Percentiles rank a stretch among this genome's conserved stretches.
phyloP scores from a whole-genome alignment of 2,329 filamentous ascomycete genomes.

The Immersiporthe knoxdaviesiana region DNA sequence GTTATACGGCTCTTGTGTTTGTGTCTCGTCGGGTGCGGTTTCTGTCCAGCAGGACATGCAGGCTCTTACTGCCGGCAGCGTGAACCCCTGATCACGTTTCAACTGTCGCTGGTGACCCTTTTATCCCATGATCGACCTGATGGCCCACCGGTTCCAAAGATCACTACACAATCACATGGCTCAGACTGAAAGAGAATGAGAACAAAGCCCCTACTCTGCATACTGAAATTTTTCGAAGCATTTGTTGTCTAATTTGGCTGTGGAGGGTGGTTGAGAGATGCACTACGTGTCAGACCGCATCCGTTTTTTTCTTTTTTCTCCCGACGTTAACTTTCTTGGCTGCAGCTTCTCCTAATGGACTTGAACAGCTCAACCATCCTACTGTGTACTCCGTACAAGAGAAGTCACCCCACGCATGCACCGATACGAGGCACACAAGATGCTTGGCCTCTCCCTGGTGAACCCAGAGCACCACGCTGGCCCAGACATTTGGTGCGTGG shows the following conservation, averaged over 20 bases:
- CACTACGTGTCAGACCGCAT: neutral
- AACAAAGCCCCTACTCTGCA: too few species aligned
- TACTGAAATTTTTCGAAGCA: neutral
- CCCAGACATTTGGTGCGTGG: neutral
- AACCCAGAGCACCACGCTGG: neutral
- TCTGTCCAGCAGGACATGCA: neutral
- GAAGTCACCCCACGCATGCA: neutral
- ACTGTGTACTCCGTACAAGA: neutral
- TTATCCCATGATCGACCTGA: neutral
- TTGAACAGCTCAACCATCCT: neutral
- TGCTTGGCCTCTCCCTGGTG: neutral
- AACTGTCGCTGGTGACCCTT: neutral
- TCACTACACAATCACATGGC: neutral
- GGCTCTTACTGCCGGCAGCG: neutral
- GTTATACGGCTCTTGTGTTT: neutral
- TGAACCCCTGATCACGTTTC: neutral
- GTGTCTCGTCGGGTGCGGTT: neutral
- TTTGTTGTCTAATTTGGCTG: neutral
- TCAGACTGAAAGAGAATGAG: neutral
- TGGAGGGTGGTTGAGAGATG: neutral
- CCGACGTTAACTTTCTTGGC: neutral
- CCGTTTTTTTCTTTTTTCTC: too few species aligned
- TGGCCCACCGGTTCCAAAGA: neutral
- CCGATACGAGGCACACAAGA: slow-evolving; percentile 28
- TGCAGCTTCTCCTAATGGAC: neutral